Percentiles rank a stretch among this genome's conserved stretches.
Conservation (phyloP, 768 basidiomycete species). For the Favolaschia claudopus region DNA sequence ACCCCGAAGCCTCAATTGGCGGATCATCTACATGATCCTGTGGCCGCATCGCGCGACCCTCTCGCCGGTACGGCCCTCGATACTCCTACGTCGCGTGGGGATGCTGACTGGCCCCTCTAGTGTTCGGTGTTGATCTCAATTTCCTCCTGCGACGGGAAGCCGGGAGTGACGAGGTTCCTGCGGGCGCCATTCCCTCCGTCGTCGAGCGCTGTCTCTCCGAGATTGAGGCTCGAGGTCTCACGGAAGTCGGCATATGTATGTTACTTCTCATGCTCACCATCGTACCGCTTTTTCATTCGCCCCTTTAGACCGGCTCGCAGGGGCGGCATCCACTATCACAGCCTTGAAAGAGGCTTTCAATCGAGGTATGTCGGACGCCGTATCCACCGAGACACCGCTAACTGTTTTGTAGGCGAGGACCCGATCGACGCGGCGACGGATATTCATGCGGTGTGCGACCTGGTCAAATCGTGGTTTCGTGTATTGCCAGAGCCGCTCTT, state of each 20-base stretch:
- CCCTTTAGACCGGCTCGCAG: conserved; percentile 78
- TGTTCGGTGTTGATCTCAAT: conserved; percentile 81
- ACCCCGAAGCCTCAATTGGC: conserved; percentile 76
- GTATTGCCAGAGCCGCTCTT: conserved; percentile 83
- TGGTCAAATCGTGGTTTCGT: conserved; percentile 88
- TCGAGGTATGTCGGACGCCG: conserved; percentile 53
- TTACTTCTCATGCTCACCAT: conserved; percentile 14
- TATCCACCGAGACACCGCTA: background rate
- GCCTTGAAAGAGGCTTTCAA: conserved; percentile 79
- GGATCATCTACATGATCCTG: conserved; percentile 75
- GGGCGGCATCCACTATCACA: conserved; percentile 74
- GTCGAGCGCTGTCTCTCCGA: conserved; percentile 72
- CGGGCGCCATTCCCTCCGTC: conserved; percentile 70
- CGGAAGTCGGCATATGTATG: conserved; percentile 86
- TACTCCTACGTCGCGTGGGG: background rate
- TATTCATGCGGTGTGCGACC: conserved; percentile 83
- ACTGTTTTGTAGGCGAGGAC: conserved; percentile 54
- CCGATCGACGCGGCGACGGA: conserved; percentile 70
- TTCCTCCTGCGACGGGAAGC: conserved; percentile 74
- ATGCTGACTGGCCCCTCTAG: conserved; percentile 42
- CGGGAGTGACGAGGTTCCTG: conserved; percentile 52
- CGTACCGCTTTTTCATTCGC: background rate
- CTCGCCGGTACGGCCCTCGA: conserved; percentile 62
- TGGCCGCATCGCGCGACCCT: conserved; percentile 72
- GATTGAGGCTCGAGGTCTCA: conserved; percentile 78